These are phyloP conservation scores for Ilex asprella DNA, from an alignment of 257 asterid species.

Conservation along the genomic window DNA sequence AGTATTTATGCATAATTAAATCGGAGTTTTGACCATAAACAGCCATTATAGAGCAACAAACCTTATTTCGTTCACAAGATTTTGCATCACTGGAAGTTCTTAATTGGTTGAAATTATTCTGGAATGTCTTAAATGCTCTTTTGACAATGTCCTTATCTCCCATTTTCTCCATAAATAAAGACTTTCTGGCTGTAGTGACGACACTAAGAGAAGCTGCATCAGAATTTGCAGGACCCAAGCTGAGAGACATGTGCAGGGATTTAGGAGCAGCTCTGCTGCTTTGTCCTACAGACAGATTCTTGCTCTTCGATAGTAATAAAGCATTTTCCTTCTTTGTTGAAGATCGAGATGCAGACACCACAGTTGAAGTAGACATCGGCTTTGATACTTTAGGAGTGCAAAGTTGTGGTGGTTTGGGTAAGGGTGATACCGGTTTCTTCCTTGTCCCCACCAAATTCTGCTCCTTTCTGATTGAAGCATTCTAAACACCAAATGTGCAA, in stretches of 20 bases:
- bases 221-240: slow-evolving; percentile 50
- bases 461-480: slow-evolving; percentile 41
- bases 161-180: slow-evolving; percentile 90
- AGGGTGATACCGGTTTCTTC: slow-evolving; percentile 46
- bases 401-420: slow-evolving; percentile 33
- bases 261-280: slow-evolving; percentile 44
- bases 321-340: slow-evolving; percentile 37
- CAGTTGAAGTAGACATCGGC: slow-evolving; percentile 31
- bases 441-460: slow-evolving; percentile 21
- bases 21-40: no score
- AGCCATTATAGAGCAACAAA: slow-evolving; percentile 14
- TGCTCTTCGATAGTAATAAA: slow-evolving; percentile 30
- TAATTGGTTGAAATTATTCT: slow-evolving; percentile 41
- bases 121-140: slow-evolving; percentile 83
- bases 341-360: slow-evolving; percentile 33
- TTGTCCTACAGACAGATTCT: slow-evolving; percentile 24
- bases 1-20: background rate
- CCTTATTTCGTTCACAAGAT: slow-evolving; percentile 34
- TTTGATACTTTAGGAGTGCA: slow-evolving; percentile 31
- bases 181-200: slow-evolving; percentile 28
- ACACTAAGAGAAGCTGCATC: slow-evolving; percentile 20
- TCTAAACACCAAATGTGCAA: slow-evolving; percentile 33
- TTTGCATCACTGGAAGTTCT: slow-evolving; percentile 34
- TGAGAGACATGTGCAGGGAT: slow-evolving; percentile 82
- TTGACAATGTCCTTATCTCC: slow-evolving; percentile 93